Conservation (phyloP, 75 land plant species). For the Adiantum capillusveneris region DNA sequence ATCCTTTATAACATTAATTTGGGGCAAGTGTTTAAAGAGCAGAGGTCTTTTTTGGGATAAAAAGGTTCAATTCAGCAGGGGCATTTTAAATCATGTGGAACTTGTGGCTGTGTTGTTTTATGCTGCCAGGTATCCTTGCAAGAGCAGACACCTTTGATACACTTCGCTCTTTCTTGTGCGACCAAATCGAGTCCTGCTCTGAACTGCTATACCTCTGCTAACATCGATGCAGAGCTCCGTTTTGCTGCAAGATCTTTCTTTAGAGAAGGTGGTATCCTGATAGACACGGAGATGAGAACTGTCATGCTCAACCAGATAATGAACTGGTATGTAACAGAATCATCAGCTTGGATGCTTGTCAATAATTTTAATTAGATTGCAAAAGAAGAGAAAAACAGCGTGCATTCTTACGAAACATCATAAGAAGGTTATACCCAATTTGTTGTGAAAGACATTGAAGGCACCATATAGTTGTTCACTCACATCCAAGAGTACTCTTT, state of each 20-base stretch:
- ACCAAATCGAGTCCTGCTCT: conserved; percentile 51
- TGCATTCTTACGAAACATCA: too few species aligned
- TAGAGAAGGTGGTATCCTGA: conserved; percentile 37
- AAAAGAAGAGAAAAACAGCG: too few species aligned
- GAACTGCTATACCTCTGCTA: conserved; percentile 45
- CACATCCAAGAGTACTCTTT: too few species aligned
- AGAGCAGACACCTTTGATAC: conserved; percentile 33
- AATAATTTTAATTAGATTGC: too few species aligned
- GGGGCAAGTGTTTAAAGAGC: too few species aligned
- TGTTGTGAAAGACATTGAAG: too few species aligned
- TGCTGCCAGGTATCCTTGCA: not conserved
- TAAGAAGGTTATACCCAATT: too few species aligned
- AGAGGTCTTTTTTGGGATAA: too few species aligned
- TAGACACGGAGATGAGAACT: conserved; percentile 52
- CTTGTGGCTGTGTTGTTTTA: not conserved
- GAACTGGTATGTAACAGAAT: conserved; percentile 41
- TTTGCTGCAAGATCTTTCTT: conserved; percentile 61
- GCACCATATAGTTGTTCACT: too few species aligned
- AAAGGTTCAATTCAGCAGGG: too few species aligned
- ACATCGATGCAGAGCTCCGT: conserved; percentile 49
- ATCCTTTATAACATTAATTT: too few species aligned
- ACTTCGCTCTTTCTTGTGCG: conserved; percentile 61
- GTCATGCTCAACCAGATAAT: conserved; percentile 48
- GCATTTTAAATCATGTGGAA: not conserved
- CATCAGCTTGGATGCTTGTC: too few species aligned